Base-by-base conservation (phyloP, 2,329 filamentous ascomycete genomes). In the Talaromyces sp. region DNA sequence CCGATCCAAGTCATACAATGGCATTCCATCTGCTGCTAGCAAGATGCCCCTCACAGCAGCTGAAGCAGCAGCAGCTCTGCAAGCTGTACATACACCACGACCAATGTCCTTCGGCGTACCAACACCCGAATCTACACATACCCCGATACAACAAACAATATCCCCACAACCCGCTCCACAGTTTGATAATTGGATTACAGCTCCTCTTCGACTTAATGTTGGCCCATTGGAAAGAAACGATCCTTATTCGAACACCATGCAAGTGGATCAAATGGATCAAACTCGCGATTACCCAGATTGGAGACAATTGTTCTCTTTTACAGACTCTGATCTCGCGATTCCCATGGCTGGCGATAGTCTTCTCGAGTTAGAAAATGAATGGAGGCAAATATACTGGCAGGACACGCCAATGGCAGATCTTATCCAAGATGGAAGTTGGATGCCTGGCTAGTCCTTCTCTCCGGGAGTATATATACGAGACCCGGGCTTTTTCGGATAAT, bases 351-450 rank as follows among this genome's bases (percentile, higher is more conserved):
- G 71, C 41, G 73, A 75, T 44, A 70, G 70, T 17, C 58, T 75
- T 3, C 67, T 70, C 4, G 72, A 75, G 43, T 63, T 75, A 50
- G 73, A 75, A 57, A 70, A 75, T 36, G 74, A 76, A 59, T 76
- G 74, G 74, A 69, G 74, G n/a, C 72, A 75, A 54, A 70, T 76
- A 8, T 76, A 76, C 49, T 71, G 72, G 66, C 72, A 75, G 54
- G 73, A 76, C 49, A 70, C 71, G 1, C 72, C 70, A 2, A 71
- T 76, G 70, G 66, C 72, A 14, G 73, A 75, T 58, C 64, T 75
- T 30, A 65, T 76, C 20, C 70, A 70, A 44, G 72, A 76, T 51
- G 70, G 70, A 20, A 67, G 68, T 17, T 75, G 73, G 73, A 66
- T 49, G 46, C 42, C 47, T 39, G 36, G 30, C 19, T 47, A 46